Conservation (phyloP, 73 alveolate genomes). For the Tetrahymena borealis region DNA sequence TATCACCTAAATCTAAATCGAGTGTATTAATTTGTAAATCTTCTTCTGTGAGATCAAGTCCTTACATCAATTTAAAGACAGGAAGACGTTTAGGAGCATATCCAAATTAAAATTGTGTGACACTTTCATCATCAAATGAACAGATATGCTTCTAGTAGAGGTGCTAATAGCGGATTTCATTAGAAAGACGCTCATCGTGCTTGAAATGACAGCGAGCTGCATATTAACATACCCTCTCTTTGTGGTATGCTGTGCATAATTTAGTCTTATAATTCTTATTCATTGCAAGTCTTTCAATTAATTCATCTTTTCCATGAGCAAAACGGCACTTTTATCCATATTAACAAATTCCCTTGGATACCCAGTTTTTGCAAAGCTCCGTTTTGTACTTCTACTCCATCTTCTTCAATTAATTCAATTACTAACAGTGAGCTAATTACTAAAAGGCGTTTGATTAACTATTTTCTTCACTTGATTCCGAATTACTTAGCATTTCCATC, state of each 20-base stretch:
- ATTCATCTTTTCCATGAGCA: conserved; percentile 82
- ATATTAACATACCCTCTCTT: conserved; percentile 69
- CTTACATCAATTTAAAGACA: background rate
- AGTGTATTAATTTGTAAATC: background rate
- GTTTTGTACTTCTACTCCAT: conserved; percentile 70
- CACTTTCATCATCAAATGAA: background rate
- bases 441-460: background rate
- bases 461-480: background rate
- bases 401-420: background rate
- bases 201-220: conserved; percentile 78
- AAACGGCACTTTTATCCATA: conserved; percentile 80
- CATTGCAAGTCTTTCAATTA: conserved; percentile 48
- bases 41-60: background rate
- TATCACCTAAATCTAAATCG: background rate
- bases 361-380: conserved; percentile 85
- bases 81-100: background rate
- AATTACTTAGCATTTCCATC: background rate
- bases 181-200: conserved; percentile 69
- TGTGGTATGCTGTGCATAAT: conserved; percentile 65
- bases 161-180: conserved; percentile 37
- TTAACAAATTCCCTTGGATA: conserved; percentile 66
- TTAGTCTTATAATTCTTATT: conserved; percentile 64
- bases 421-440: background rate
- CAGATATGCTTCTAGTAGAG: background rate
- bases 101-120: background rate